Evolutionary conservation across 345 rosid genomes (phyloP), one percentile per base, ranked within the genome.

Genomic region (Pelargonium nanum): DNA sequence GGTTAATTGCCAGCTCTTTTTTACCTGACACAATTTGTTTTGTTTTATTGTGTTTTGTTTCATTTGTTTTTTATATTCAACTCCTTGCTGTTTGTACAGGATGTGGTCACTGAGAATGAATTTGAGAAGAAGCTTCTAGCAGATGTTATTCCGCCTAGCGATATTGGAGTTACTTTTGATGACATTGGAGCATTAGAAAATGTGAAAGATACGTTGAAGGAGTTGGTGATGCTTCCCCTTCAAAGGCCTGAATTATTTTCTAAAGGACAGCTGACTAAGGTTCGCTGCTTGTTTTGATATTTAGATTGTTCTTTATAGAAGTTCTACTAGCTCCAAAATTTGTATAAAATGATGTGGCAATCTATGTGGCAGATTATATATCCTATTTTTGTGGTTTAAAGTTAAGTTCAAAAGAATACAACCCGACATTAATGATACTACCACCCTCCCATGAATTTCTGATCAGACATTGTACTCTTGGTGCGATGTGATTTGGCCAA

Each of bases 201-300:
- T 76, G 99, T 94, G 67, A 94, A 94, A 76, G 99, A 94, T 68
- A 94, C 99, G 56, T 74, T 94, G 81, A 94, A 84, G 84, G 97
- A 94, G 81, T 71, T 94, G 82, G 99, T 94, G 71, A 94, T 94
- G 99, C 96, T 94, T 74, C 99, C 99, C 72, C 97, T 94, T 76
- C 96, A 90, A 54, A 84, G 99, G 80, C 99, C 99, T 13, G 97
- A 89, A 71, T 78, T 94, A 69, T 94, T 94, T 80, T 74, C 87
- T 84, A 94, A 88, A 80, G 99, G 99, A 72, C 97, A 94, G 76
- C 80, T 94, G 59, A 94, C 96, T 2, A 94, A 94, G 96, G 99
- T 88, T 63, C 66, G 25, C 24, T 34, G 17, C 48, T 40, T 40
- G 48, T 40, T 40, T 9, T 40, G 48, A 40, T 40, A 40, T 40